Evolutionary conservation across 75 land plant species (phyloP), one percentile per base, ranked within the genome.

Genomic region (Pinus tabuliformis): DNA sequence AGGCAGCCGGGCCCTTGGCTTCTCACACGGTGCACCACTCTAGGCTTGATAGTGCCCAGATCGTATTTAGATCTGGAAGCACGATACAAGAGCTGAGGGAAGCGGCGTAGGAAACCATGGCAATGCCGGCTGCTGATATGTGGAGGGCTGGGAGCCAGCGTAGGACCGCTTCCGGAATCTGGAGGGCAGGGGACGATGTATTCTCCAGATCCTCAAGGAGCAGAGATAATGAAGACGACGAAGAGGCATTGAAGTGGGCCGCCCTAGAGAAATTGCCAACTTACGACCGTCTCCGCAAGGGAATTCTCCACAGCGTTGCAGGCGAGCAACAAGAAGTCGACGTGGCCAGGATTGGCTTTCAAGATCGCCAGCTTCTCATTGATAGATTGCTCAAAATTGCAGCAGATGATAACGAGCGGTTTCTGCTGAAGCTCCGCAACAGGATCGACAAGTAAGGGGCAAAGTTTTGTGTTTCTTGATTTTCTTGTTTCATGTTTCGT

Each of bases 211-310:
- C 54, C 11, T 9, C 54, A 11, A 49, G 54, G 11, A 49, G 54
- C 1, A 49, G 54, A 49, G 54, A 49, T 49, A 49, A 9, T 49
- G 54, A 49, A 37, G 93, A 82, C 58, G 90, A 91, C 52, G 93
- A 91, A 75, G 92, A 89, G 81, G 85, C 88, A 26, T 82, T 91
- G 45, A 80, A 57, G 26, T 92, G 95, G 94, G 94, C 91, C 16
- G 99, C 99, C 18, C 80, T 96, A 52, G 93, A 96, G 89, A 85
- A 87, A 86, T 86, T 94, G 20, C 99, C 99, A 39, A 82, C 70
- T 6, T 56, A 52, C 13, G 59, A 3, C 20, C 62, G 62, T 1
- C 3, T 60, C 62, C 62, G 62, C 62, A 60, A 60, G 22, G 62
- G 62, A 12, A 78, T 78, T 74, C 62, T 78, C 17, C 39, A 75